Base-by-base conservation (phyloP, 1,284 basidiomycete genomes). In the Rhizopogon parksii region DNA sequence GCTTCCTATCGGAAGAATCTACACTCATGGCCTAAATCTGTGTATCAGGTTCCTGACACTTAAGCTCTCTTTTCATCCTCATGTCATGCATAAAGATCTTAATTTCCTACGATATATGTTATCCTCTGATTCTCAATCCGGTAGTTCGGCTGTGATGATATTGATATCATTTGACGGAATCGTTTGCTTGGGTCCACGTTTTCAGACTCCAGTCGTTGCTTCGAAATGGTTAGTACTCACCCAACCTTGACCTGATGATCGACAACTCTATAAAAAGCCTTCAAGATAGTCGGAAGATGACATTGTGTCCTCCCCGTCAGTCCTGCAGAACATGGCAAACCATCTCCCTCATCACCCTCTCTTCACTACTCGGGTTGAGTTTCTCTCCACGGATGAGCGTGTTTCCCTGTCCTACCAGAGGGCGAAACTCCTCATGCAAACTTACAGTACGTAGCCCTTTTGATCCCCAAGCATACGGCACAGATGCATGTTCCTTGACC, bases 391-490 rank as follows among this genome's bases (percentile, higher is more conserved):
- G 6, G 71, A 78, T 54, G 73, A 77, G 50, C 69, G 72, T 47
- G 68, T 75, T n/a, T 67, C 68, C 11, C 57, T 79, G 3, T 73
- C 77, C 1, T 79, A 79, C 53, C 65, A 72, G 53, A 64, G 77
- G 52, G 76, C 76, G 2, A 69, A 62, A 50, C 62, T 76, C 15
- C 61, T 79, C 36, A 58, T 77, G 58, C 68, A 71, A 47, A 74
- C 75, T n/a, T 72, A 77, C 59, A 59, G 77, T 77, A 35, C 59
- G 72, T 63, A 42, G 36, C 9, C 9, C 21, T 8, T 52, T 50
- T 30, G 36, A 46, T 38, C 37, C 8, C 34, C 24, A 32, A 49
- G 46, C 49, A 25, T 36, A 47, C 25, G 42, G 38, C 54, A 36
- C 40, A 51, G 24, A 45, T 56, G 40, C 36, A 59, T 19, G 43